Conservation (phyloP, 2,329 filamentous ascomycete species). For the Epichloe elymi region DNA sequence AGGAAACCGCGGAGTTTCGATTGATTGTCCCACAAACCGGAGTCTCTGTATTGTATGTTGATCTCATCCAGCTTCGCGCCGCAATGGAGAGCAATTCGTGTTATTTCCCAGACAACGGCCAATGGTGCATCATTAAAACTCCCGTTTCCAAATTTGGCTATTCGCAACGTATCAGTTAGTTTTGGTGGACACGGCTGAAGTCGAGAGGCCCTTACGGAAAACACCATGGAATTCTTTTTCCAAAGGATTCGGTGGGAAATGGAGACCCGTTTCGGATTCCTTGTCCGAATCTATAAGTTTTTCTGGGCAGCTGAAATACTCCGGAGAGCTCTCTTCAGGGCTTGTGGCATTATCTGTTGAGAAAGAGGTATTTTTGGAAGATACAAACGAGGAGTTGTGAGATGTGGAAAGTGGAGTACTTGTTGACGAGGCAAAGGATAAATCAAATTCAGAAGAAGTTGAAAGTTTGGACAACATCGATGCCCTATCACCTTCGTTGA, state of each 20-base stretch:
- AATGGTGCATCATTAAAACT: slow-evolving; percentile 32
- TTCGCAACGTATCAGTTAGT: neutral
- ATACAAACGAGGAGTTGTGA: neutral
- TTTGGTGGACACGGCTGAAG: neutral
- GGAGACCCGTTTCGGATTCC: neutral
- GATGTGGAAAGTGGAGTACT: neutral
- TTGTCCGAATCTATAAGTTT: slow-evolving; percentile 3
- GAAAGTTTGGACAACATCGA: neutral
- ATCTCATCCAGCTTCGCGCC: slow-evolving; percentile 24
- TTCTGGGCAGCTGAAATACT: slow-evolving; percentile 11
- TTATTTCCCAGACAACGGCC: slow-evolving; percentile 38
- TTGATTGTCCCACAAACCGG: slow-evolving; percentile 29
- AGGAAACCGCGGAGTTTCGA: slow-evolving; percentile 28
- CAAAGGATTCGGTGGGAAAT: slow-evolving; percentile 1
- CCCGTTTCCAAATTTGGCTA: slow-evolving; percentile 25
- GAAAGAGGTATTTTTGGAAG: slow-evolving; percentile 5
- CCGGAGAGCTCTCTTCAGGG: neutral
- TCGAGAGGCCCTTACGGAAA: slow-evolving; percentile 25
- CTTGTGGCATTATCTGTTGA: neutral
- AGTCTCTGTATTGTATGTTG: slow-evolving; percentile 20
- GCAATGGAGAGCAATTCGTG: slow-evolving; percentile 34
- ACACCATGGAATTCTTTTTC: slow-evolving; percentile 19
- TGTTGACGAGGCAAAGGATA: neutral
- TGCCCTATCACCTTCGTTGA: neutral
- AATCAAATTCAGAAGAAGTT: neutral